phyloP scores from a whole-genome alignment of 768 basidiomycete genomes.

The Strobilomyces echinocephalus region DNA sequence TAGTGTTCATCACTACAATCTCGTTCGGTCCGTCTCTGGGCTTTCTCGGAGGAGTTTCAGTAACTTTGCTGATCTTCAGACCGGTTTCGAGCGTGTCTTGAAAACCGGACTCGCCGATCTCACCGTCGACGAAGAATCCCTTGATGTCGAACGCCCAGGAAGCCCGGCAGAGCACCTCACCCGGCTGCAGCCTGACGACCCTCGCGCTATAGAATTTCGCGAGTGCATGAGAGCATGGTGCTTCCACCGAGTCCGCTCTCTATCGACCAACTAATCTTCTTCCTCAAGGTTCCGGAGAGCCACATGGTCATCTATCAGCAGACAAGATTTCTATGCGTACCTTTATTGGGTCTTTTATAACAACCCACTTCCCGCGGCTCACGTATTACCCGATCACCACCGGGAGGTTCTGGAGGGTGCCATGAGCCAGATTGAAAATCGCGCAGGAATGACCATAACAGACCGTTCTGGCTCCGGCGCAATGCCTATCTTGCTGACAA shows the following conservation, averaged over 20 bases:
- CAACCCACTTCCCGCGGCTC: slow-evolving; percentile 49
- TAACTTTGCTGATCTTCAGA: slow-evolving; percentile 53
- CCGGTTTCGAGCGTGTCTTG: slow-evolving; percentile 57
- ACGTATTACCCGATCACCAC: slow-evolving; percentile 44
- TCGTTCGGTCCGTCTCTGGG: slow-evolving; percentile 45
- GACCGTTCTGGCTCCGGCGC: slow-evolving; percentile 52
- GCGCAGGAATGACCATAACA: slow-evolving; percentile 61
- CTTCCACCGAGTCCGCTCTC: background rate
- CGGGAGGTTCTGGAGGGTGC: slow-evolving; percentile 53
- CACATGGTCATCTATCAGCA: slow-evolving; percentile 67
- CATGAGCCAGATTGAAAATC: slow-evolving; percentile 61
- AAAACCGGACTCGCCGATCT: slow-evolving; percentile 60
- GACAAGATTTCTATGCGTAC: slow-evolving; percentile 64
- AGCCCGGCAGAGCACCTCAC: slow-evolving; percentile 58
- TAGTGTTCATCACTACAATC: slow-evolving; percentile 56
- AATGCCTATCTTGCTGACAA: slow-evolving; percentile 60
- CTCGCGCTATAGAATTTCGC: slow-evolving; percentile 69
- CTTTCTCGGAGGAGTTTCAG: slow-evolving; percentile 42
- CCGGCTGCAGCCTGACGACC: slow-evolving; percentile 58
- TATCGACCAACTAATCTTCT: background rate
- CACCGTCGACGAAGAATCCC: slow-evolving; percentile 52
- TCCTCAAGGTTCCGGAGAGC: slow-evolving; percentile 60
- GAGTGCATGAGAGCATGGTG: slow-evolving; percentile 58
- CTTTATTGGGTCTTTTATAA: slow-evolving; percentile 83
- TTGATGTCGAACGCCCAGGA: slow-evolving; percentile 45